Base-by-base conservation (phyloP, 257 asterid genomes). In the Solanum clarkiae region DNA sequence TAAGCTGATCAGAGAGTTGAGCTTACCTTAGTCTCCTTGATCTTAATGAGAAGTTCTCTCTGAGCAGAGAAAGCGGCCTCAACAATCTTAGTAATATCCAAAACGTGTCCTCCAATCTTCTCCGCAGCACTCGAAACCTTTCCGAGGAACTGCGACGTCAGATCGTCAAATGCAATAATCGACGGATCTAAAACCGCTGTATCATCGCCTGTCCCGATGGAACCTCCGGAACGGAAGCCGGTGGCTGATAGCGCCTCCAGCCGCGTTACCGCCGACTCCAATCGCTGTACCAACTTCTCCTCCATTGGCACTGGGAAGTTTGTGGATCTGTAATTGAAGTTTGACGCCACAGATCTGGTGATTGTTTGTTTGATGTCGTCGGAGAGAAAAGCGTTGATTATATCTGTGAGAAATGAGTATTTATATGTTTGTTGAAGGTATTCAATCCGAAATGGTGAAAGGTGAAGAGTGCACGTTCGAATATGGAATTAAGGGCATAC, bases 211-310 rank as follows among this genome's bases (percentile, higher is more conserved):
- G 86, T 88, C 60, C 70, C 95, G 86, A 53, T 45, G 32, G 84
- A 86, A 77, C 84, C 89, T 17, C 93, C 92, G 36, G 79, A 87
- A 11, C 81, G 75, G 20, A 87, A 72, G 47, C 91, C 92, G 83
- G 86, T 89, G 24, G 79, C 22, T 26, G 97, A 91, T 63, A 96
- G 85, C 89, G 91, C 91, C 90, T 96, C 99, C 80, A 96, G 88
- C 85, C 99, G 95, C 87, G 89, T 85, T 87, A 96, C 99, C 84
- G 98, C 99, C 72, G 97, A 92, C 87, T 94, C 99, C 89, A 94
- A 90, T 90, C 99, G 88, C 94, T 94, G 90, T 84, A 94, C 89
- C 90, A 94, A 84, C 86, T 80, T 91, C 87, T 91, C 97, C 2
- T 94, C 96, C 99, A 96, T 94, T 14, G 14, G 93, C 99, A 96